Evolutionary conservation across 2,329 filamentous ascomycete genomes (phyloP).

Genomic region (Trichothecium sympodiale): DNA sequence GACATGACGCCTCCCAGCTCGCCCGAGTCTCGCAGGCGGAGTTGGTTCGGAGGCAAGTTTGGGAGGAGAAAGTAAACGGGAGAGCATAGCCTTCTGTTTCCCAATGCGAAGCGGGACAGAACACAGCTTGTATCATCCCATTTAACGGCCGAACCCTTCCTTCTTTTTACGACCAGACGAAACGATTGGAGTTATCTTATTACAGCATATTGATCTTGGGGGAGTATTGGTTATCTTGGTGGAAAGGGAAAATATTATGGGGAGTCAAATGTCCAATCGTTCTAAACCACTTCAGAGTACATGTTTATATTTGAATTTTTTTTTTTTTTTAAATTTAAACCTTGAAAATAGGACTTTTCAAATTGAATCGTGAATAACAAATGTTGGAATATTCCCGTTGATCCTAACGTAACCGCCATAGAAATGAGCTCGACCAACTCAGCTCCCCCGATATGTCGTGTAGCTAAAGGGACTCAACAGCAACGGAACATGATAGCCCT

Average conservation of each 20-base stretch:
- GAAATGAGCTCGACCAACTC: conserved; percentile 12
- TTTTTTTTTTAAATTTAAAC: neutral
- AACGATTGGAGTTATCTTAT: neutral
- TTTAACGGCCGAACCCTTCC: conserved; percentile 2
- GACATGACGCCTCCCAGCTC: conserved; percentile 4
- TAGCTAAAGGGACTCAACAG: conserved; percentile 70
- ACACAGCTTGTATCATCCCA: neutral
- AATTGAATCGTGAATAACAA: too few relatives aligned
- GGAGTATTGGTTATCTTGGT: too few relatives aligned
- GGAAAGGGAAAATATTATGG: too few relatives aligned
- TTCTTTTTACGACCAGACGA: neutral
- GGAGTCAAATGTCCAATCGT: neutral
- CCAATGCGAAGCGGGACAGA: neutral
- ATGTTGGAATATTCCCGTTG: too few relatives aligned
- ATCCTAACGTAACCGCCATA: too few relatives aligned
- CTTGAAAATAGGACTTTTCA: neutral
- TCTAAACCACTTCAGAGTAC: neutral
- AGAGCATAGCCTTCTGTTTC: too few relatives aligned
- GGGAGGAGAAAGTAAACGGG: conserved; percentile 1
- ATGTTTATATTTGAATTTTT: neutral
- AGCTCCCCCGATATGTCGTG: conserved; percentile 72
- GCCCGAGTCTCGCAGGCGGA: conserved; percentile 5
- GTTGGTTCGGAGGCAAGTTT: neutral
- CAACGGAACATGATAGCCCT: conserved; percentile 73
- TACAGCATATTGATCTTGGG: neutral